A percentile compares a stretch with the other conserved stretches of the same genome.
These are phyloP conservation scores for Hydnomerulius pinastri DNA, from an alignment of 768 basidiomycete species.

Conservation along the genomic window DNA sequence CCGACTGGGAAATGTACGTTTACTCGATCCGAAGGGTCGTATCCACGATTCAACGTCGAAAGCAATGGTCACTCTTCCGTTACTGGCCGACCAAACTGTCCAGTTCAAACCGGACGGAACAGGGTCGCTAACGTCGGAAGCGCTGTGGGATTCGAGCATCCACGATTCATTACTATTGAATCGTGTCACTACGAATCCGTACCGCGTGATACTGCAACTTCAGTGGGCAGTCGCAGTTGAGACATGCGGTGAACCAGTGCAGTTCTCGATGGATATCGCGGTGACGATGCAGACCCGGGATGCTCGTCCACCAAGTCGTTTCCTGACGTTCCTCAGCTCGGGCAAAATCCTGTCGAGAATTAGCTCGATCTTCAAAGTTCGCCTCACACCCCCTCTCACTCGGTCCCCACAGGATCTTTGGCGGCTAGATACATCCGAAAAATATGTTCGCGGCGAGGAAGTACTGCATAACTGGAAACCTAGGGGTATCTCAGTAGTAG, in stretches of 20 bases:
- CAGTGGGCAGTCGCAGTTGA: constrained; percentile 82
- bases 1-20: constrained; percentile 78
- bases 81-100: constrained; percentile 70
- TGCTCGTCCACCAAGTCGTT: constrained; percentile 76
- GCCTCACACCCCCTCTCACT: constrained; percentile 80
- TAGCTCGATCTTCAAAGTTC: constrained; percentile 82
- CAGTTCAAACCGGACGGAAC: constrained; percentile 87
- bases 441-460: constrained; percentile 94
- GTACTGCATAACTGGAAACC: constrained; percentile 81
- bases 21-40: constrained; percentile 82
- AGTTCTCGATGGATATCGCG: constrained; percentile 86
- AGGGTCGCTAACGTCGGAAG: constrained; percentile 64
- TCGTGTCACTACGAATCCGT: constrained; percentile 74
- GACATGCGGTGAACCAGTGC: constrained; percentile 80
- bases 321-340: constrained; percentile 76
- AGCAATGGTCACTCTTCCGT: constrained; percentile 67
- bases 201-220: constrained; percentile 79
- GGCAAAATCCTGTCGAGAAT: constrained; percentile 77
- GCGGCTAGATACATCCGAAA: constrained; percentile 92
- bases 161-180: constrained; percentile 88
- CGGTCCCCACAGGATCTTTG: constrained; percentile 89
- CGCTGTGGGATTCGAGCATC: constrained; percentile 91
- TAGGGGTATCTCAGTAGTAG: constrained; percentile 83
- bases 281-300: constrained; percentile 84
- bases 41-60: constrained; percentile 78